Conservation (phyloP, 495 filamentous ascomycete species). For the Neurospora hispaniola region DNA sequence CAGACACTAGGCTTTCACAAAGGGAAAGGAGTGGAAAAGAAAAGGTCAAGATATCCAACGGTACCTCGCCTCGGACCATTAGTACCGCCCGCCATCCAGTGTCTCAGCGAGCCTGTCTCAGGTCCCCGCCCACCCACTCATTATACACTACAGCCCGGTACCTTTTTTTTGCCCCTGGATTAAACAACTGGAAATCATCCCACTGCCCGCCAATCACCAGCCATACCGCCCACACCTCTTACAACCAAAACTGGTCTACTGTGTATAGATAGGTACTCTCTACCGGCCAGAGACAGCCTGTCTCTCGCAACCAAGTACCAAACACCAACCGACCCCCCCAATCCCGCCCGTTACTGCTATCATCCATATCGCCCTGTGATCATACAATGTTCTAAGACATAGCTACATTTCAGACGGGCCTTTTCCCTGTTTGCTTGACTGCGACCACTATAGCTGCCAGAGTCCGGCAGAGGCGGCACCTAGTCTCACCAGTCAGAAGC, state of each 20-base stretch:
- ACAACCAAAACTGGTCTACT: not conserved
- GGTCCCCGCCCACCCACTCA: not conserved
- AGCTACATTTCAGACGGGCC: conserved; percentile 5
- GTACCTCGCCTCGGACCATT: not conserved
- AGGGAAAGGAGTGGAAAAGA: not conserved
- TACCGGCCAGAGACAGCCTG: conserved; percentile 5
- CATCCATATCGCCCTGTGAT: conserved; percentile 1
- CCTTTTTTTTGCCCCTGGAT: conserved; percentile 3
- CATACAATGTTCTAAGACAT: conserved; percentile 6
- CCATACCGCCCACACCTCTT: conserved; percentile 1
- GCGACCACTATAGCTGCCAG: conserved; percentile 2
- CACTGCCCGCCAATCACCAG: not conserved
- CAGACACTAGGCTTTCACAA: not conserved
- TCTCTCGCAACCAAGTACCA: not conserved
- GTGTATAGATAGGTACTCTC: not conserved
- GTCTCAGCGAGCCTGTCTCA: not conserved
- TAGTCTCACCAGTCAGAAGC: not conserved
- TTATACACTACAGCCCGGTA: not conserved
- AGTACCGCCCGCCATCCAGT: not conserved
- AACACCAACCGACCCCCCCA: not conserved
- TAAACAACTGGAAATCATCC: not conserved
- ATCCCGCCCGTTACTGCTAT: not conserved
- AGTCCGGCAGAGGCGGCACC: conserved; percentile 13
- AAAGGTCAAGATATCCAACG: not conserved
- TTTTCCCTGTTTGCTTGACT: conserved; percentile 10